Evolutionary conservation across 169 alveolate genomes (phyloP).

Genomic region (Nephromyces sp.): DNA sequence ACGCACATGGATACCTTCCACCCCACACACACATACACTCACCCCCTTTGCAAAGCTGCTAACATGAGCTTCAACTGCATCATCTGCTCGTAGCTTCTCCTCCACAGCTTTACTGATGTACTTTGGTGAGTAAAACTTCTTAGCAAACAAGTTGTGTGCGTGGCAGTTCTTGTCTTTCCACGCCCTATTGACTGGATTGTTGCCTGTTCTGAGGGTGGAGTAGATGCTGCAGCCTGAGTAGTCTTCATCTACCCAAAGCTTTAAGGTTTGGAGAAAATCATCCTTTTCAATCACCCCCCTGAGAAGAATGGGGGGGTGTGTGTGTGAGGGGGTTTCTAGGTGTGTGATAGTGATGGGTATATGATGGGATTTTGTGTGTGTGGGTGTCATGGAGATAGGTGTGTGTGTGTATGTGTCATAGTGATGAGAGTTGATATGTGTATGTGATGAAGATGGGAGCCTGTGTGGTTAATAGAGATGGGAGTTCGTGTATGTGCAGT

Average conservation of each 20-base stretch:
- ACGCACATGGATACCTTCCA: no score
- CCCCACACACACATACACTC: no score
- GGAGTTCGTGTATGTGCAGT: neutral
- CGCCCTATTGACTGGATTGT: constrained; percentile 5
- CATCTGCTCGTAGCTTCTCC: no score
- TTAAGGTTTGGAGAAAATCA: neutral
- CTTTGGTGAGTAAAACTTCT: no score
- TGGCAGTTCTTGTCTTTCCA: no score
- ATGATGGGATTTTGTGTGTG: neutral
- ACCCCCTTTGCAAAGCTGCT: no score
- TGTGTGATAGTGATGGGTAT: neutral
- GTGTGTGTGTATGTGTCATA: neutral
- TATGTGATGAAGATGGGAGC: neutral
- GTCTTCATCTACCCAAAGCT: neutral
- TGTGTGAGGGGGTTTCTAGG: neutral
- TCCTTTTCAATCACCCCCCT: constrained; percentile 20
- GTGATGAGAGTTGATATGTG: neutral
- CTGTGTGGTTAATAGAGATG: neutral
- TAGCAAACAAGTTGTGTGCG: no score
- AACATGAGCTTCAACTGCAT: no score
- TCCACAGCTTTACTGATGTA: no score
- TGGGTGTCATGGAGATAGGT: neutral
- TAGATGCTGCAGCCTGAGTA: constrained; percentile 2
- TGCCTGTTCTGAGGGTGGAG: neutral
- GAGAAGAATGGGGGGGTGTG: neutral